A percentile compares a stretch with the other conserved stretches of the same genome.
phyloP scores from a whole-genome alignment of 805 yeast genomes.

The Nakazawaea ernobii region DNA sequence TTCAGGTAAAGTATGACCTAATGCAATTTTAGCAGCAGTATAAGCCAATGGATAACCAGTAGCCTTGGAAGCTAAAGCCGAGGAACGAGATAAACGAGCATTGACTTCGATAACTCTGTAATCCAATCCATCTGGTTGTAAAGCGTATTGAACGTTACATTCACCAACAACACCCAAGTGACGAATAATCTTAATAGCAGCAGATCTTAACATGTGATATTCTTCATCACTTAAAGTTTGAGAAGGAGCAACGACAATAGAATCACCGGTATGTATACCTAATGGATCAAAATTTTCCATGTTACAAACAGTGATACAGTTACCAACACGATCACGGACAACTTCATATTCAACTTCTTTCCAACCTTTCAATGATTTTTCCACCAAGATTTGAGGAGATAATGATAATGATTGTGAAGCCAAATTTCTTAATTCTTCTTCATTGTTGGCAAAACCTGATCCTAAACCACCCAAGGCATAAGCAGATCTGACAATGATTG shows the following conservation, averaged over 20 bases:
- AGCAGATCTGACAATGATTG: slow-evolving; percentile 96
- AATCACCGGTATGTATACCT: slow-evolving; percentile 98
- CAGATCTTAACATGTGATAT: slow-evolving; percentile 94
- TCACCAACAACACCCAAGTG: slow-evolving; percentile 99
- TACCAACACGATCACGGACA: slow-evolving; percentile 91
- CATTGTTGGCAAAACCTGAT: slow-evolving; percentile 90
- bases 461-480: slow-evolving; percentile 97
- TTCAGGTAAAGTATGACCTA: slow-evolving; percentile 92
- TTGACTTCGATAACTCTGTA: slow-evolving; percentile 96
- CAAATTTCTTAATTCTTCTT: slow-evolving; percentile 76
- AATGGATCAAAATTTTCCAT: slow-evolving; percentile 99
- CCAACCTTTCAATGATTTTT: slow-evolving; percentile 97
- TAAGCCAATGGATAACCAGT: slow-evolving; percentile 98
- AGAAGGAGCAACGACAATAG: slow-evolving; percentile 98
- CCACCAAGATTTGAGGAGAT: slow-evolving; percentile 94
- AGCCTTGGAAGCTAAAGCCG: slow-evolving; percentile 97
- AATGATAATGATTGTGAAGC: slow-evolving; percentile 85
- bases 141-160: slow-evolving; percentile 95
- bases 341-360: slow-evolving; percentile 98
- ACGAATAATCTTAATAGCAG: slow-evolving; percentile 95
- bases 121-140: slow-evolving; percentile 93
- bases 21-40: slow-evolving; percentile 96
- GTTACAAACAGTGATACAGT: slow-evolving; percentile 98
- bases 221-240: slow-evolving; percentile 97
- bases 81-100: slow-evolving; percentile 94